Evolutionary conservation across 768 basidiomycete species (phyloP), one percentile per base, ranked within the genome.

Genomic region (Phanerodontia chrysosporium): DNA sequence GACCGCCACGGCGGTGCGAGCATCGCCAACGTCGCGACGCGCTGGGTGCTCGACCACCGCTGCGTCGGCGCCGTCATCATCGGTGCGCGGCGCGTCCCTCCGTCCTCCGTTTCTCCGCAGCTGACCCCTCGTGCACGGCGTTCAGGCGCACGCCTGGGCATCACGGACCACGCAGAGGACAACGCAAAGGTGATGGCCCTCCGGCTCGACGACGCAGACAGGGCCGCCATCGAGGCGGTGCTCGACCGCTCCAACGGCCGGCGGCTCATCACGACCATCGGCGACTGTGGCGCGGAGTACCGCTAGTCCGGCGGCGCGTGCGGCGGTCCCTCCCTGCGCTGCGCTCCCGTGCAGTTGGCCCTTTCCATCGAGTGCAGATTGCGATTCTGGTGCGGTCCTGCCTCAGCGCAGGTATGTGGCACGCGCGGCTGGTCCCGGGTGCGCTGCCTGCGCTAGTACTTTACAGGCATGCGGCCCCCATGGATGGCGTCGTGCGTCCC

Each of bases 231-330:
- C 62, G 85, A 89, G 58, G 73, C 70, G 1, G 83, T 92, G 25
- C 72, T 92, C 13, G 74, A 69, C 2, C 78, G 75, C 45, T 90
- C 87, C n/a, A 81, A 83, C 36, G 82, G 86, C 3, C 73, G 82
- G 45, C 77, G 68, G 24, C 77, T 92, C 69, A 87, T 90, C 56
- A 80, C 76, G 5, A 77, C 77, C 27, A 85, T 93, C 60, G 90
- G 90, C 10, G 91, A 93, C 70, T 93, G 91, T 69, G 90, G 91
- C 39, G 84, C 86, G 5, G 90, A 93, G 74, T 93, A 93, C 73
- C 86, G 91, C 29, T 85, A 69, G 70, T 25, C n/a, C 18, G 32
- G 32, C 6, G 32, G 13, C 13, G 7, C 32, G 32, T 13, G 32
- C 32, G 32, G 32, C 7, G n/a, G n/a, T n/a, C n/a, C n/a, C n/a